Conservation (phyloP, 441 rosid species). For the Flueggea neowawraea region DNA sequence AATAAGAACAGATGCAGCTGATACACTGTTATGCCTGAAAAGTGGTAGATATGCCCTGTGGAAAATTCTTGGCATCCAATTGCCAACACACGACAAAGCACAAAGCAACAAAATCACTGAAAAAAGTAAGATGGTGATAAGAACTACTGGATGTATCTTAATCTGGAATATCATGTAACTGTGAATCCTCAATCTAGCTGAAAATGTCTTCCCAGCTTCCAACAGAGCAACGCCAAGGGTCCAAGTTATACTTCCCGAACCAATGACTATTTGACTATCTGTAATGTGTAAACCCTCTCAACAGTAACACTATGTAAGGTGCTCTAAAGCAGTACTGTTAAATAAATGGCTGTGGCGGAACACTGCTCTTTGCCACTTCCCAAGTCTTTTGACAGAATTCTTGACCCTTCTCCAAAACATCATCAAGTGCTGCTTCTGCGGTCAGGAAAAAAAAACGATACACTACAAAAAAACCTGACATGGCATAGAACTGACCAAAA, state of each 20-base stretch:
- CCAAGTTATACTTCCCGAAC: conserved; percentile 98
- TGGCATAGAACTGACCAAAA: conserved; percentile 82
- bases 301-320: conserved; percentile 72
- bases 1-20: conserved; percentile 67
- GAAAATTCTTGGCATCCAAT: conserved; percentile 66
- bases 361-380: conserved; percentile 81
- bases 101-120: conserved; percentile 73
- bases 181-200: conserved; percentile 56
- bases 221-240: conserved; percentile 92
- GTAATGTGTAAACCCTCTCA: conserved; percentile 94
- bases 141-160: conserved; percentile 65
- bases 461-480: conserved; percentile 95
- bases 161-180: conserved; percentile 55
- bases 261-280: conserved; percentile 69
- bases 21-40: conserved; percentile 60
- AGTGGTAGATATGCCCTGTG: conserved; percentile 78
- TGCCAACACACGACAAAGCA: conserved; percentile 68
- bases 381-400: conserved; percentile 81
- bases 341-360: conserved; percentile 92
- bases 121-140: conserved; percentile 47
- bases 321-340: conserved; percentile 99
- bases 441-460: conserved; percentile 81
- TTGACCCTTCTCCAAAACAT: conserved; percentile 84
- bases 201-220: conserved; percentile 81
- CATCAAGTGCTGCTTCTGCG: conserved; percentile 87